These are phyloP conservation scores for Lolium multiflorum DNA, from an alignment of 176 grass and related monocot genomes.

Conservation along the genomic window DNA sequence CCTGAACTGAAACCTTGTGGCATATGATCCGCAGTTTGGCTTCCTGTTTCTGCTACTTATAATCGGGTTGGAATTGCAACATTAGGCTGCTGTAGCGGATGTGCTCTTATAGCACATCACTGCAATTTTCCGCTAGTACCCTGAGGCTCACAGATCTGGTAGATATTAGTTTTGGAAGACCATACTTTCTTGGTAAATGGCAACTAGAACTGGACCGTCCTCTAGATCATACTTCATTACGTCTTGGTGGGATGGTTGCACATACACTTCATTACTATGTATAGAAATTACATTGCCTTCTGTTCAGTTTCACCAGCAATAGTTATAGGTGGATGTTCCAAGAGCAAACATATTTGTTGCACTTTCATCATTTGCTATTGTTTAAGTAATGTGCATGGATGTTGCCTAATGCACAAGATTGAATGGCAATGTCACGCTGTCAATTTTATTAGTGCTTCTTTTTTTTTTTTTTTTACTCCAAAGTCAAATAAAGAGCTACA, in stretches of 20 bases:
- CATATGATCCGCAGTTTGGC: background rate
- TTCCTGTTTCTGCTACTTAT: background rate
- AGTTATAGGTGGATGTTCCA: background rate
- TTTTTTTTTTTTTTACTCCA: background rate
- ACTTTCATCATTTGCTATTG: background rate
- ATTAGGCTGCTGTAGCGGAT: background rate
- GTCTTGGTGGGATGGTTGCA: background rate
- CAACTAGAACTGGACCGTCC: background rate
- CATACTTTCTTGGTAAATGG: background rate
- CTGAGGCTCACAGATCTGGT: background rate
- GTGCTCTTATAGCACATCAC: background rate
- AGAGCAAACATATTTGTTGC: background rate
- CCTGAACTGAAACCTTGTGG: background rate
- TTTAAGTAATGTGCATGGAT: background rate
- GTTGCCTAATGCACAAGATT: background rate
- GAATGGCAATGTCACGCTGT: background rate
- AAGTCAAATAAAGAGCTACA: constrained; percentile 12
- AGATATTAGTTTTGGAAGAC: background rate
- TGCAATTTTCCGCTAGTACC: background rate
- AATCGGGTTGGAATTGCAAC: background rate
- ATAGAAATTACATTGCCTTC: background rate
- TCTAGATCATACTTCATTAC: background rate
- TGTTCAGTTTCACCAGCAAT: background rate
- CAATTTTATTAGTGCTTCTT: background rate
- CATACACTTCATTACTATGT: background rate